Conservation (phyloP, 192 early-diverging fungal species). For the Coemansia sp. region DNA sequence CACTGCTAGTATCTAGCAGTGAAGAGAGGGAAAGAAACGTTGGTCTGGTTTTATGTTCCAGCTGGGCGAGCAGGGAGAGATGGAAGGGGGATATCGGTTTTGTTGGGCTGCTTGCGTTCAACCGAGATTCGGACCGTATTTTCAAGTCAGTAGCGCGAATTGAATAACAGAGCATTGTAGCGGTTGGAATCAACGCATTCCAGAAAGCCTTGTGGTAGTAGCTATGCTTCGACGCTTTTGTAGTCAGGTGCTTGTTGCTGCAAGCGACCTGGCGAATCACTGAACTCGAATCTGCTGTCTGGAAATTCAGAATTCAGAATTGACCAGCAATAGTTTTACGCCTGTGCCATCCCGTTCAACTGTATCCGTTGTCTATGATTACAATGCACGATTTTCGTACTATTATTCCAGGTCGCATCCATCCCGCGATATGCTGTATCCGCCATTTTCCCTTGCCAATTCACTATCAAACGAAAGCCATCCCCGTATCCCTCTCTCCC, state of each 20-base stretch:
- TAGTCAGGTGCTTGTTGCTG: neutral
- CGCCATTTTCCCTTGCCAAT: neutral
- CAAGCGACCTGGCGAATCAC: neutral
- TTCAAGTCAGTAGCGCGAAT: too few relatives aligned
- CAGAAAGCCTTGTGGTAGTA: neutral
- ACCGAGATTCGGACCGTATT: too few relatives aligned
- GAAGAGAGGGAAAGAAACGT: too few relatives aligned
- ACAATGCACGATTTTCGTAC: neutral
- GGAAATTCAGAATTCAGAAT: neutral
- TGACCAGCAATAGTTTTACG: neutral
- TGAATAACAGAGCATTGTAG: too few relatives aligned
- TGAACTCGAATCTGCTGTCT: neutral
- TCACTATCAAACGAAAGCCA: neutral
- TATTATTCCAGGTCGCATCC: neutral
- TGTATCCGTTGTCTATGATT: too few relatives aligned
- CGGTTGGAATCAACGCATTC: too few relatives aligned
- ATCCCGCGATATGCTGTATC: neutral
- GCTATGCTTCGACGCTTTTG: neutral
- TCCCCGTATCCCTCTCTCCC: neutral
- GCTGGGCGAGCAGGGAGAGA: too few relatives aligned
- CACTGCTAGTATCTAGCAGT: too few relatives aligned
- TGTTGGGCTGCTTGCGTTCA: too few relatives aligned
- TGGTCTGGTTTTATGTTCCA: too few relatives aligned
- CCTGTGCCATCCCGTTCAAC: neutral
- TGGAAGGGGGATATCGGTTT: too few relatives aligned